Evolutionary conservation across 371 early-diverging fungal species (phyloP), one percentile per base, ranked within the genome.

Genomic region (Coelomomyces lativittatus): DNA sequence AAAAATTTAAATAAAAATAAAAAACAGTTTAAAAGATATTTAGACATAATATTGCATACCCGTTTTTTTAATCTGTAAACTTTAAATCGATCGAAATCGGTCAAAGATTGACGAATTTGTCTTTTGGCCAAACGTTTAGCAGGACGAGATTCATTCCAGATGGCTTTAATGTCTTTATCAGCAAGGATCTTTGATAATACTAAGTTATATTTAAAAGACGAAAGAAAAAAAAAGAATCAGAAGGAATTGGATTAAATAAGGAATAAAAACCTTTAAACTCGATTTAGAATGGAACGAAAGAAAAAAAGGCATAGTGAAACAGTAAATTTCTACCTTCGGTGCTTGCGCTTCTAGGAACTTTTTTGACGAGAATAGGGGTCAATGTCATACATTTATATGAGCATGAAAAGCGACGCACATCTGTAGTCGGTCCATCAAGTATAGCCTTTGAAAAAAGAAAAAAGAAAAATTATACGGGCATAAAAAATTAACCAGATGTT

Each of bases 71-170:
- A 66, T 63, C 80, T 73, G 68, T 63, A 67, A 51, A 89, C 56
- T 85, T 93, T 88, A 88, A 91, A 92, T 59, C 97, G 84, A 63
- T 93, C 92, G 61, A 93, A 92, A 71, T 97, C 97, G 39, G 81
- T 56, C 63, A 88, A 66, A 57, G 58, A 54, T 51, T 83, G 75
- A 56, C 93, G 83, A 61, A 62, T 67, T 52, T 67, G 57, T 57
- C 92, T 83, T 54, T 67, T 61, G 33, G 67, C 82, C 52, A 91
- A 64, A 83, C 89, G 92, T 82, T 91, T 74, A 58, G 91, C 91
- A 86, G 87, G 89, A 49, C 84, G 67, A 58, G 93, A 79, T 68
- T 85, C 75, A 58, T 63, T 62, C 87, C 86, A 97, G 54, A 64
- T 63, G 48, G 64, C 83, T 39, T 66, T 68, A 46, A 86, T 56